phyloP scores from a whole-genome alignment of 2,329 filamentous ascomycete genomes.

The Colletotrichum cuscutae region DNA sequence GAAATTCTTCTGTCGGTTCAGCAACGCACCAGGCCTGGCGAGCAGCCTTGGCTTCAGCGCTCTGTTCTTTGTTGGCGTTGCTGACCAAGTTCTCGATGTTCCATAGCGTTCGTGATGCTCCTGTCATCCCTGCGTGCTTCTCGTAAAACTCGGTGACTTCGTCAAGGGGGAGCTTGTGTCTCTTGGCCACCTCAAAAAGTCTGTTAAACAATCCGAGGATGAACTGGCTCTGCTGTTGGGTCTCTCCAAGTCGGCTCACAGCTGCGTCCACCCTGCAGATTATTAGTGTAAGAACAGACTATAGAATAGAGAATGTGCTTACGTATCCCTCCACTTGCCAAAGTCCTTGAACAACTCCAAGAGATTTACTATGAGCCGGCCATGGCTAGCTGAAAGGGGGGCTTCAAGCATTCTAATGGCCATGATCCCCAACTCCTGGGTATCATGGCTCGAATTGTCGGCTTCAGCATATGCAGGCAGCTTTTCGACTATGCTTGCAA shows the following conservation, averaged over 20 bases:
- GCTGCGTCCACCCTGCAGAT: not conserved
- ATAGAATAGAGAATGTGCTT: not conserved
- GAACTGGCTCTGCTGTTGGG: slow-evolving; percentile 1
- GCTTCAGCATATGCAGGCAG: not conserved
- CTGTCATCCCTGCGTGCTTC: not conserved
- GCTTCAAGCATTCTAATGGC: not conserved
- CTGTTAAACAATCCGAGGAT: slow-evolving; percentile 23
- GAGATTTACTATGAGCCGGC: slow-evolving; percentile 15
- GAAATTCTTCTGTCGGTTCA: not conserved
- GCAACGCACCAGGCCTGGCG: slow-evolving; percentile 16
- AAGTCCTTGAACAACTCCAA: slow-evolving; percentile 14
- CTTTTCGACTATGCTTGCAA: slow-evolving; percentile 1
- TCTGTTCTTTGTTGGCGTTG: not conserved
- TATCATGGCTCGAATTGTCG: not conserved
- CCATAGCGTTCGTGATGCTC: not conserved
- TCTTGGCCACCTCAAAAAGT: slow-evolving; percentile 16
- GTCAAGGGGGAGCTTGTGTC: not conserved
- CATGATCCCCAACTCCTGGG: not conserved
- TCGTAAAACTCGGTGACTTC: slow-evolving; percentile 14
- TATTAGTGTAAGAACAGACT: not conserved
- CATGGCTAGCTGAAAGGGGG: slow-evolving; percentile 19
- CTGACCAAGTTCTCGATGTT: slow-evolving; percentile 12
- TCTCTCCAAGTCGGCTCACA: not conserved
- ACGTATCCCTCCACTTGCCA: slow-evolving; percentile 11
- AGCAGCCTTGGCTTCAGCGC: slow-evolving; percentile 17